Conservation (phyloP, 805 yeast species). For the Kodamaea nitidulidarum region DNA sequence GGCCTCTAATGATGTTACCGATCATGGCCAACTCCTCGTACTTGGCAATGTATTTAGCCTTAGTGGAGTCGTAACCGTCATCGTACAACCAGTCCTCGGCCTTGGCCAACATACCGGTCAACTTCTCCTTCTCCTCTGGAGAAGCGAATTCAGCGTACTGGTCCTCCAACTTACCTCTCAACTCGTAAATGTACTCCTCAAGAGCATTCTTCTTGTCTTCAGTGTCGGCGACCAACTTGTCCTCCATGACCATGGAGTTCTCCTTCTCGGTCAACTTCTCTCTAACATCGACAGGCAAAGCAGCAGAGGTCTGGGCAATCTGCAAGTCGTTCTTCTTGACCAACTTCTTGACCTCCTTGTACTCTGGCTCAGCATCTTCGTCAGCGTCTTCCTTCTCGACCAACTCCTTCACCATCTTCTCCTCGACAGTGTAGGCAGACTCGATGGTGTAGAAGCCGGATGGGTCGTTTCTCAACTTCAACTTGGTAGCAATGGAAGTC, state of each 20-base stretch:
- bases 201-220: constrained; percentile 98
- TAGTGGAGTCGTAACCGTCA: constrained; percentile 93
- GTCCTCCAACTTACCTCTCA: constrained; percentile 95
- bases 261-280: constrained; percentile 74
- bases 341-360: constrained; percentile 84
- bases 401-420: constrained; percentile 83
- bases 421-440: constrained; percentile 92
- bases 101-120: constrained; percentile 67
- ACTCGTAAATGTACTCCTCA: constrained; percentile 96
- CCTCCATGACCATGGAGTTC: constrained; percentile 78
- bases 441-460: constrained; percentile 92
- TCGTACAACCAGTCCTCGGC: constrained; percentile 99
- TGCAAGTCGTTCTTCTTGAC: constrained; percentile 83
- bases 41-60: constrained; percentile 96
- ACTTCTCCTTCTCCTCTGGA: constrained; percentile 81
- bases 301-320: constrained; percentile 57
- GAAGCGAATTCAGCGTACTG: constrained; percentile 83
- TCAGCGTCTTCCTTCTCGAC: constrained; percentile 58
- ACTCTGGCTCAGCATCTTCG: constrained; percentile 77
- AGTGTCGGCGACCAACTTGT: constrained; percentile 95
- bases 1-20: constrained; percentile 93
- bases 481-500: constrained; percentile 74
- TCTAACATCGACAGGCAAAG: constrained; percentile 54
- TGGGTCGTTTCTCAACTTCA: constrained; percentile 95
- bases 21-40: constrained; percentile 93